Base-by-base conservation (phyloP, 2,329 filamentous ascomycete genomes). In the Fusarium praegraminearum region DNA sequence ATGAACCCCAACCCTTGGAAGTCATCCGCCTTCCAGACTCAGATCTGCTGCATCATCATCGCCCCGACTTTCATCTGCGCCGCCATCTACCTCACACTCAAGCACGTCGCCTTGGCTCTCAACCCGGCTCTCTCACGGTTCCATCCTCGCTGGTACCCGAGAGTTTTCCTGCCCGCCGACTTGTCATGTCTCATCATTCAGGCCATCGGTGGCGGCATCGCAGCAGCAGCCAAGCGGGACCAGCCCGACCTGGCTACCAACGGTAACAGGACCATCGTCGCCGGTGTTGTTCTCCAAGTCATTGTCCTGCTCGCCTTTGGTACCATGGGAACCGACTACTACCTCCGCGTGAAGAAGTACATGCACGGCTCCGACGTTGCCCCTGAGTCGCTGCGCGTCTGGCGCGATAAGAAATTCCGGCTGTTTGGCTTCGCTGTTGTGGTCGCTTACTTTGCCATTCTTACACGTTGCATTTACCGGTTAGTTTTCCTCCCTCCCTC, bases 21-120 rank as follows among this genome's bases (percentile, higher is more conserved):
- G 76, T 73, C 80, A 16, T 65, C 78, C 55, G 83, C 84, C 62
- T 90, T 90, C 78, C 78, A 89, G 76, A 83, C 86, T 46, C 86
- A 89, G 66, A 88, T 90, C 76, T 84, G 83, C 78, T 81, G 83
- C 77, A 86, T 89, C 78, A 86, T 88, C 77, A 82, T 88, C 52
- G 85, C 81, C n/a, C 86, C 86, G 4, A 87, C 88, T 32, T 83
- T 90, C 62, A 81, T 90, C 77, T 88, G 87, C 78, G 86, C 88
- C 68, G 84, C 83, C 73, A 85, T 90, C 77, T 91, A 90, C 80
- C 84, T 91, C 28, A 89, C 86, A 5, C 84, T 90, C 62, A 88
- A 89, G 76, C 87, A 89, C 80, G 77, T 87, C 69, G 82, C 84
- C 61, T 78, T 86, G 35, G 77, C 82, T 47, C 80, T 87, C 65